Evolutionary conservation across 2,329 filamentous ascomycete species (phyloP), one percentile per base, ranked within the genome.

Genomic region (Lachnum nothofagi): DNA sequence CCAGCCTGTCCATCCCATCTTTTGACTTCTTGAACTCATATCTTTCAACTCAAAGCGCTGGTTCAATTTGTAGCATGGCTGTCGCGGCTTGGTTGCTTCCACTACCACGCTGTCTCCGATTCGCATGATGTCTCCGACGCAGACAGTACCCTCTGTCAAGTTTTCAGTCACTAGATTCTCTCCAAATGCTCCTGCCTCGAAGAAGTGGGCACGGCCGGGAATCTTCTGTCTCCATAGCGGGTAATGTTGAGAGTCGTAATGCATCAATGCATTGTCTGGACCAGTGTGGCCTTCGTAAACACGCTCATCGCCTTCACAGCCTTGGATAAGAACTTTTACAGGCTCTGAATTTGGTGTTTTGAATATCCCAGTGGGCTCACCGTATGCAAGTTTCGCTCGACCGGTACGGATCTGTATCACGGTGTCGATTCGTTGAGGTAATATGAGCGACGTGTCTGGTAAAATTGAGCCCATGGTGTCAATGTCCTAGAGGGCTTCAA

Each of bases 31-130:
- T 1, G 74, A 74, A 4, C 80, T 78, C 64, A 85, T 82, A 56
- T 83, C 76, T 55, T 77, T 78, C 10, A 82, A 67, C 35, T 77
- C 72, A 61, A 85, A 85, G 2, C 81, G 77, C 56, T 84, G 80
- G 60, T 85, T 85, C 5, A 85, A 72, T 60, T 85, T 85, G 68
- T 76, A 84, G 65, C 82, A 85, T 7, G 82, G 82, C 54, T 78
- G 74, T 8, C 82, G 73, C 0, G 80, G 81, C 24, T 82, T 67
- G 49, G 73, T 78, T 25, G 83, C 76, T 56, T 84, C 76, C 0
- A 83, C 69, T 4, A 78, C 33, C 3, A 49, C 44, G 14, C 53
- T 16, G 49, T 43, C 63, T 54, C 63, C 58, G 5, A 84, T 70
- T 0, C 71, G 67, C 20, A 81, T 67, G 10, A 79, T 66, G 57